Conservation (phyloP, 192 early-diverging fungal genomes). For the Kickxella alabastrina region DNA sequence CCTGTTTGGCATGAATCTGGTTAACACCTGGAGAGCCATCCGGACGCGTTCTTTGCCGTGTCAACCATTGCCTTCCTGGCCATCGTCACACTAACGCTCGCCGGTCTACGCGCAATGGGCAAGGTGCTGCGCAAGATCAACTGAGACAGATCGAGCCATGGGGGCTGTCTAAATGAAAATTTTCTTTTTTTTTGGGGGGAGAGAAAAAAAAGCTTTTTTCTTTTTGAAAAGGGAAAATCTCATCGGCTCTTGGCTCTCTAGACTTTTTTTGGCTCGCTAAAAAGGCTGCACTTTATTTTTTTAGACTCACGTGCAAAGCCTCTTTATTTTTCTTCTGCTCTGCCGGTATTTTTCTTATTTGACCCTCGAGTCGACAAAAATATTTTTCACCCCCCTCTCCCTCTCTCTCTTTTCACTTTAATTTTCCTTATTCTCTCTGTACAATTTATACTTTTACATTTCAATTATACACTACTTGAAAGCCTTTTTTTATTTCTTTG, state of each 20-base stretch:
- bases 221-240: no score
- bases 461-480: background rate
- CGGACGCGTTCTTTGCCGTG: slow-evolving; percentile 66
- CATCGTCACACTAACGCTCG: slow-evolving; percentile 30
- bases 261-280: no score
- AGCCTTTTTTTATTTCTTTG: slow-evolving; percentile 1
- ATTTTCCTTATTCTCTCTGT: background rate
- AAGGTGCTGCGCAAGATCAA: slow-evolving; percentile 46
- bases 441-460: background rate
- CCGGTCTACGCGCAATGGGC: slow-evolving; percentile 44
- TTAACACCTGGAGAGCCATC: slow-evolving; percentile 68
- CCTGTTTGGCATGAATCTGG: slow-evolving; percentile 89
- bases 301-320: no score
- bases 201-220: background rate
- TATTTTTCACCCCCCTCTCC: no score
- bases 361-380: no score
- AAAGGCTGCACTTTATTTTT: no score
- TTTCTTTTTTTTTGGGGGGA: slow-evolving; percentile 3
- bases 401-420: no score
- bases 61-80: slow-evolving; percentile 43
- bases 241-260: no score
- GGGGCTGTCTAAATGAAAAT: background rate
- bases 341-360: no score
- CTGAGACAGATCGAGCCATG: background rate
- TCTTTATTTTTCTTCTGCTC: no score